Base-by-base conservation (phyloP, 768 basidiomycete species). In the Brasilioporus rufonigricans region DNA sequence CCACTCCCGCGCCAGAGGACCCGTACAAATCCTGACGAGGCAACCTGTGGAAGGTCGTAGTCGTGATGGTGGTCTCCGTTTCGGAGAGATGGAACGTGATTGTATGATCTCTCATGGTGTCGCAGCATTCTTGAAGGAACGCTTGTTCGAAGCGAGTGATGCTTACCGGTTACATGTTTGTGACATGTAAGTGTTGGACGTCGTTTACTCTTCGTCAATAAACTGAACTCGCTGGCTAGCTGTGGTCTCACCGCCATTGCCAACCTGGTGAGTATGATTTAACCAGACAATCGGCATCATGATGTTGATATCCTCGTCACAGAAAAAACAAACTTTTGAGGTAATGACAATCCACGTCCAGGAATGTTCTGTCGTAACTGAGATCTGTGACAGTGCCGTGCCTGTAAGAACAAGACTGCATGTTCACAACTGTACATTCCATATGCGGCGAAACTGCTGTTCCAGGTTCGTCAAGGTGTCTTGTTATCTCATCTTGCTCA, bases 91-190 rank as follows among this genome's bases (percentile, higher is more conserved):
- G 97, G 97, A 99, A 70, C 91, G 93, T 71, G 96, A 98, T 83
- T 98, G 97, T 71, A 99, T 99, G 97, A 96, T 99, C 57, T 97
- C 97, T 23, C 97, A 99, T 76, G 97, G 97, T 69, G 94, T 98
- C 60, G 96, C 97, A 44, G 93, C 85, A 2, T 98, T 98, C 85
- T 73, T 98, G 73, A 98, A 98, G 75, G 97, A 98, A 76, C 88
- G 97, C 54, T 77, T 98, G 70, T 94, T 94, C 63, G 92, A 94
- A 68, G 93, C 91, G 29, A 91, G 89, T 67, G 88, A 94, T 70
- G 92, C 91, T 11, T 96, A 96, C 73, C 86, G 95, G 40, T 74
- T 98, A 35, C 95, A 98, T 68, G 93, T 97, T 57, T 98, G 95
- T 70, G 95, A 97, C 66, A 94, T 97, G 89, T 95, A 59, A 65